Evolutionary conservation across 371 early-diverging fungal genomes (phyloP).

Genomic region (Aphelidium insulamus): DNA sequence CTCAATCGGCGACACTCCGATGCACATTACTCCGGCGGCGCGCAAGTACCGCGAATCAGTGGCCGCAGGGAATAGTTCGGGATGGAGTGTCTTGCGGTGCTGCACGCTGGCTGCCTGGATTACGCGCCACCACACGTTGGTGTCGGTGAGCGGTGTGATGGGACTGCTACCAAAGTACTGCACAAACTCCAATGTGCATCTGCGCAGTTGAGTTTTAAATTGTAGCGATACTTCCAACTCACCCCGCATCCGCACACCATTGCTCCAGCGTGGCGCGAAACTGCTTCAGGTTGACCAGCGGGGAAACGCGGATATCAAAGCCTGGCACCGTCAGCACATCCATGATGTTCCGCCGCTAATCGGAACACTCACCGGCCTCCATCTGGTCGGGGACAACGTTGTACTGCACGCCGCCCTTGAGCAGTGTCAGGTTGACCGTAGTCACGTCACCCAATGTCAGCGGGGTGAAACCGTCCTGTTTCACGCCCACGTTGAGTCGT

Average conservation of each 20-base stretch:
- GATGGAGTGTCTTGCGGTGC: constrained; percentile 15
- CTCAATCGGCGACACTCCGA: constrained; percentile 46
- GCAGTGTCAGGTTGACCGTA: constrained; percentile 42
- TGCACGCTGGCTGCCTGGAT: constrained; percentile 19
- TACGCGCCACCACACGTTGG: constrained; percentile 35
- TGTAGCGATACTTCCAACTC: background rate
- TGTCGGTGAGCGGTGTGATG: constrained; percentile 17
- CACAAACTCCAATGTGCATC: constrained; percentile 26
- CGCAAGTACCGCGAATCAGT: constrained; percentile 49
- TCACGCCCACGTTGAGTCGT: constrained; percentile 17
- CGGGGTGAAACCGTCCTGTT: constrained; percentile 8
- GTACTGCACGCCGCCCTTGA: constrained; percentile 27
- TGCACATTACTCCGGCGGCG: constrained; percentile 35
- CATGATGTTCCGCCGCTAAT: too few species aligned
- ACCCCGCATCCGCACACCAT: constrained; percentile 26
- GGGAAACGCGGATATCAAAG: constrained; percentile 47
- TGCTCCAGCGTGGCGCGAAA: constrained; percentile 24
- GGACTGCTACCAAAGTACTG: constrained; percentile 21
- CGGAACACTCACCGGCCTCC: too few species aligned
- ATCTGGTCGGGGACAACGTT: constrained; percentile 44
- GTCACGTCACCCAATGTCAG: constrained; percentile 50
- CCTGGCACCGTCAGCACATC: too few species aligned
- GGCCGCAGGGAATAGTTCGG: constrained; percentile 54
- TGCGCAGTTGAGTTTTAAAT: constrained; percentile 1
- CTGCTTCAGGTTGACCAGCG: constrained; percentile 22